Conservation (phyloP, 192 early-diverging fungal genomes). For the Irineochytrium annulatum region DNA sequence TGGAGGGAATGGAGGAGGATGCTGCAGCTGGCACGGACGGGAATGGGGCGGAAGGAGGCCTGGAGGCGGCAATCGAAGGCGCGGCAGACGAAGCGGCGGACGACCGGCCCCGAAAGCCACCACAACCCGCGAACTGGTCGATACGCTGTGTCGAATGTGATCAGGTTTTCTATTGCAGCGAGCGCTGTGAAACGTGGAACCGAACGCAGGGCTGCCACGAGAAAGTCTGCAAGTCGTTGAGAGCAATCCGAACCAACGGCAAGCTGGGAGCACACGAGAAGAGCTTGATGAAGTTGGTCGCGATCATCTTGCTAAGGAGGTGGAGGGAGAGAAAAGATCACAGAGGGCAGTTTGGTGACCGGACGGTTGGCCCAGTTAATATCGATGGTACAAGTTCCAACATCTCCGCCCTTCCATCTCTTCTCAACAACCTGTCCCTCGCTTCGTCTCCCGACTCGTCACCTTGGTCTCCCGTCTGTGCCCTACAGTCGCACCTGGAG, state of each 20-base stretch:
- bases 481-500: constrained; percentile 57
- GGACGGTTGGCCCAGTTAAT: not conserved
- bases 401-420: not conserved
- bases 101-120: no score
- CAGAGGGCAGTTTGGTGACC: no score
- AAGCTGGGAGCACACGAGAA: no score
- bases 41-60: no score
- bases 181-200: no score
- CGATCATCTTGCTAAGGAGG: constrained; percentile 19
- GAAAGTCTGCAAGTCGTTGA: constrained; percentile 48
- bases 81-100: no score
- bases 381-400: not conserved
- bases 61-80: no score
- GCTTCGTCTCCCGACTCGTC: not conserved
- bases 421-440: not conserved
- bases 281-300: constrained; percentile 56
- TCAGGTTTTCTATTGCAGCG: constrained; percentile 44
- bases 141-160: constrained; percentile 61
- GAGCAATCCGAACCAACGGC: no score
- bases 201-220: constrained; percentile 26
- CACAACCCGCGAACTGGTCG: no score
- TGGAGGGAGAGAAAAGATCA: not conserved
- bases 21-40: no score
- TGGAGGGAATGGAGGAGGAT: no score
- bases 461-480: constrained; percentile 13